Percentiles rank a stretch among this genome's conserved stretches.
Conservation (phyloP, 129 eudicot genomes). For the Logfia minima region DNA sequence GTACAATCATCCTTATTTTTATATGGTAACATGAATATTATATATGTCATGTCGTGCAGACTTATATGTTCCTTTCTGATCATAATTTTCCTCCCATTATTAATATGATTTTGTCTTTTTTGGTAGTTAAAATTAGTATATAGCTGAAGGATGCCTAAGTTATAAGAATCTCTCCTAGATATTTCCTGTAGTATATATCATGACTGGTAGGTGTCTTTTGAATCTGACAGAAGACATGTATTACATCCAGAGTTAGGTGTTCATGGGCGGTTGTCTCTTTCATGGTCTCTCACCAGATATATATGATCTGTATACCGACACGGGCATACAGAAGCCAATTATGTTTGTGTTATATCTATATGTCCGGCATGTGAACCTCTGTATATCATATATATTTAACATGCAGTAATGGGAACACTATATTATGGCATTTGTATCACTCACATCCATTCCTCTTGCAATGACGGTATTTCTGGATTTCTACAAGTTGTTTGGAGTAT, state of each 20-base stretch:
- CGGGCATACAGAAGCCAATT: background rate
- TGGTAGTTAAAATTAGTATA: conserved; percentile 9
- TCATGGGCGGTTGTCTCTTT: background rate
- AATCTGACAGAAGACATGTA: background rate
- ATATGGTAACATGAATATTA: conserved; percentile 17
- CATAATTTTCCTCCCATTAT: conserved; percentile 10
- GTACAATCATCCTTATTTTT: background rate
- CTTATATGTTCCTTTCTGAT: conserved; percentile 10
- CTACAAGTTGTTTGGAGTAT: conserved; percentile 8
- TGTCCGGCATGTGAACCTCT: conserved; percentile 9
- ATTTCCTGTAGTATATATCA: background rate
- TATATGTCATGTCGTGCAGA: conserved; percentile 12
- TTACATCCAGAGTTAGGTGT: conserved; percentile 12
- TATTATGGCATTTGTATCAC: background rate
- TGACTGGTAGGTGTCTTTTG: background rate
- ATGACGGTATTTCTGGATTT: background rate
- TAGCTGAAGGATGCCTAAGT: conserved; percentile 6
- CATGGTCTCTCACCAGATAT: conserved; percentile 6
- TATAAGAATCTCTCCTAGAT: background rate
- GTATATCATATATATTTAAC: conserved; percentile 2
- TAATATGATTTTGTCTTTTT: background rate
- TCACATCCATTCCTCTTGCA: conserved; percentile 18
- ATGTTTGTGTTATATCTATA: background rate
- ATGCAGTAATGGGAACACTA: conserved; percentile 9
- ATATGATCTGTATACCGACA: conserved; percentile 2